Percentiles rank a stretch among this genome's conserved stretches.
phyloP scores from a whole-genome alignment of 1,284 basidiomycete species.

The Sanghuangporus weigelae region DNA sequence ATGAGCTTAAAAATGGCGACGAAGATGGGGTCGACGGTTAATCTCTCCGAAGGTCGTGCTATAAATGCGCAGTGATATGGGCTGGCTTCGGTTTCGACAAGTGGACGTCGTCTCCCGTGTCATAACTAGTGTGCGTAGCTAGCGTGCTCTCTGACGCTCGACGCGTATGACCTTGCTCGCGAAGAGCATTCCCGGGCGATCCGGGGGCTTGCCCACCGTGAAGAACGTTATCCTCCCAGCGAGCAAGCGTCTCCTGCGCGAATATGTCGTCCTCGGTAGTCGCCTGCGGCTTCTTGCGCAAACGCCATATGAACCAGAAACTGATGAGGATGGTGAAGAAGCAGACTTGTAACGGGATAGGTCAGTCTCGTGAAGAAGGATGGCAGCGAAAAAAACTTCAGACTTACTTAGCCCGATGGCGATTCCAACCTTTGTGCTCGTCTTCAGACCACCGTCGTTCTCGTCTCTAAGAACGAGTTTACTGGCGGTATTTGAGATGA shows the following conservation, averaged over 20 bases:
- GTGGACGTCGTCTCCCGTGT: not conserved
- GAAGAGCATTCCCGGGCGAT: not conserved
- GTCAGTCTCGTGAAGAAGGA: not conserved
- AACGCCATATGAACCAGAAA: conserved; percentile 27
- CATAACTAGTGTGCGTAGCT: not conserved
- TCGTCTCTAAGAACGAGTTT: conserved; percentile 1
- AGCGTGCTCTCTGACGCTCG: conserved; percentile 6
- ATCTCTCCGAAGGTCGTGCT: not conserved
- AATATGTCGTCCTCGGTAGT: conserved; percentile 2
- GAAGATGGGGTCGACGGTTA: not conserved
- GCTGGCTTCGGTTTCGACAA: not conserved
- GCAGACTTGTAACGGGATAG: conserved; percentile 20
- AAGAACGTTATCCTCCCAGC: conserved; percentile 26
- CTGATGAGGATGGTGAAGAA: conserved; percentile 25
- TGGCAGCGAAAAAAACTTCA: not conserved
- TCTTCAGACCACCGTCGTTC: conserved; percentile 10
- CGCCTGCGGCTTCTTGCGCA: conserved; percentile 1
- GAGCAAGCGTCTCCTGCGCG: conserved; percentile 8
- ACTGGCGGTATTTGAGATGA: not conserved
- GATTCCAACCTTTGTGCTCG: conserved; percentile 14
- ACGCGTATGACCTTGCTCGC: not conserved
- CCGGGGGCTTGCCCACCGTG: not conserved
- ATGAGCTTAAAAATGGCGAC: not conserved
- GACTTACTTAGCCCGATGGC: conserved; percentile 15
- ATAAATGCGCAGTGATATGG: not conserved